Conservation (phyloP, 192 early-diverging fungal genomes). For the Backusella tarrabulga region DNA sequence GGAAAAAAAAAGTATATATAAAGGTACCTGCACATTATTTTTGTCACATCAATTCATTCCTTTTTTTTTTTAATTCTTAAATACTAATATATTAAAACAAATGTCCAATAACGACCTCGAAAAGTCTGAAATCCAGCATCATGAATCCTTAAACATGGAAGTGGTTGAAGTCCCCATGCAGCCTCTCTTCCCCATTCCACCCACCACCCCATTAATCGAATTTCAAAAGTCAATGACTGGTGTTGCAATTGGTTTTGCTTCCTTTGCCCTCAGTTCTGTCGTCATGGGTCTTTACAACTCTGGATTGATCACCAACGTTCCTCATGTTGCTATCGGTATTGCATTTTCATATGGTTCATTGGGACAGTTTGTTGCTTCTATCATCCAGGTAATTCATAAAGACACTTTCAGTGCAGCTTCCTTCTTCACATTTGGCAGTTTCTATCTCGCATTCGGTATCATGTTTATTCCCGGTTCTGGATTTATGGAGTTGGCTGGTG, state of each 20-base stretch:
- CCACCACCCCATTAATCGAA: not conserved
- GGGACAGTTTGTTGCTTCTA: constrained; percentile 13
- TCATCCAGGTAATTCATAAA: not conserved
- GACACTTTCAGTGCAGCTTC: constrained; percentile 21
- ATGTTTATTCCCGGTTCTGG: constrained; percentile 19
- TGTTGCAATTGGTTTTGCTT: constrained; percentile 14
- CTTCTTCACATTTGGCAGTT: constrained; percentile 12
- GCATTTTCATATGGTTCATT: constrained; percentile 12
- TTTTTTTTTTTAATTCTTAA: not conserved
- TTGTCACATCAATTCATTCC: not conserved
- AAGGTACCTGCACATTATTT: not conserved
- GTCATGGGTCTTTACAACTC: constrained; percentile 11
- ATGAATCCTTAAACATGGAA: constrained; percentile 1
- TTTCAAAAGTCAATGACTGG: not conserved
- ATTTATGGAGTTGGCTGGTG: not conserved
- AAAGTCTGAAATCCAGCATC: constrained; percentile 11
- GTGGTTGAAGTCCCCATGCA: not conserved
- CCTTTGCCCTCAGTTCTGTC: constrained; percentile 14
- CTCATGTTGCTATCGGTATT: constrained; percentile 16
- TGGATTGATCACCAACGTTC: not conserved
- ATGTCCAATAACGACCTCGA: not conserved
- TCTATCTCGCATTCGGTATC: constrained; percentile 18
- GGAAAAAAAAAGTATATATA: not conserved
- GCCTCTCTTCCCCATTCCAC: not conserved
- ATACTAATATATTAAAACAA: not conserved